Evolutionary conservation across 495 filamentous ascomycete genomes (phyloP).

Genomic region (Penicillium ochrochloron): DNA sequence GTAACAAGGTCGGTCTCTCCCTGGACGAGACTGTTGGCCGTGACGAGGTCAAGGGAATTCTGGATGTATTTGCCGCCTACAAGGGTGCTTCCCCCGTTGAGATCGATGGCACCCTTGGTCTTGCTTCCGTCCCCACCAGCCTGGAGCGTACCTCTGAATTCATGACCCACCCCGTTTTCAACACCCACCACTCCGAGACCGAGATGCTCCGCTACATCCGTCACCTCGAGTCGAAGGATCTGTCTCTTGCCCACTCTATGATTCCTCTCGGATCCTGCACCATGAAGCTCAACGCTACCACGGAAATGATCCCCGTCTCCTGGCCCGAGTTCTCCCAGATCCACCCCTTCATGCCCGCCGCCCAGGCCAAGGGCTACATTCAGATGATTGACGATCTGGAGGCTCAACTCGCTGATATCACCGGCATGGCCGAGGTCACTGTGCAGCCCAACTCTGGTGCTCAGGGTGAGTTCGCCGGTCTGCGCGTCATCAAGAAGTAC

Average conservation of each 20-base stretch:
- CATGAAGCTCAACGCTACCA: conserved; percentile 98
- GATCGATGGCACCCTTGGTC: conserved; percentile 49
- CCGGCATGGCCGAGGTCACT: conserved; percentile 87
- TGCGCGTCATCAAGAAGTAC: conserved; percentile 90
- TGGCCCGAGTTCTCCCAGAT: conserved; percentile 84
- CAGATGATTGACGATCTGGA: conserved; percentile 73
- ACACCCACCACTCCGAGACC: conserved; percentile 95
- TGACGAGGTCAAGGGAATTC: conserved; percentile 63
- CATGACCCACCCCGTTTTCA: conserved; percentile 94
- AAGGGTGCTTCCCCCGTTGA: conserved; percentile 40
- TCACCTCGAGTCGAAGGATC: conserved; percentile 92
- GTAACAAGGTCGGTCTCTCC: conserved; percentile 66
- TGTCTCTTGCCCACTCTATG: conserved; percentile 97
- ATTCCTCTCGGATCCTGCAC: conserved; percentile 99
- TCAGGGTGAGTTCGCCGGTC: conserved; percentile 93
- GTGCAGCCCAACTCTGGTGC: conserved; percentile 97
- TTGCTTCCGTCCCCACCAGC: conserved; percentile 57
- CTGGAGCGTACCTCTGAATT: conserved; percentile 77
- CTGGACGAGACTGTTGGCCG: conserved; percentile 73
- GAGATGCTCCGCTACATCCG: conserved; percentile 94
- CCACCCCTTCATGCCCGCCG: conserved; percentile 76
- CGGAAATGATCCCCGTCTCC: conserved; percentile 90
- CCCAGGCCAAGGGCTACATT: conserved; percentile 70
- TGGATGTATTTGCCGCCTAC: conserved; percentile 59
- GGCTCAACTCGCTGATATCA: conserved; percentile 80